Evolutionary conservation across 441 rosid genomes (phyloP).

Genomic region (Cnidoscolus chayamansa): DNA sequence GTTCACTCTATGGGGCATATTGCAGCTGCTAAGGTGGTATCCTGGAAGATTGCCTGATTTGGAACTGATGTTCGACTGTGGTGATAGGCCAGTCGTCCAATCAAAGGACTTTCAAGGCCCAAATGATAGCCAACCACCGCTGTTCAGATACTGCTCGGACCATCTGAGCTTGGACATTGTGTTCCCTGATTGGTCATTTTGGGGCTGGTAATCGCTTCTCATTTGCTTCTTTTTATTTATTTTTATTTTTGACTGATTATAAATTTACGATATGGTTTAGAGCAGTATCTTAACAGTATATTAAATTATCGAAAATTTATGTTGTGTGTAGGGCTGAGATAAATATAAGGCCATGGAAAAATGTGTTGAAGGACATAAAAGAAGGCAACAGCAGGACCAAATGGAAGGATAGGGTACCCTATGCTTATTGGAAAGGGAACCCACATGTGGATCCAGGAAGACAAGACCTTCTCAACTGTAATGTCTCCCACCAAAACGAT

Average conservation of each 20-base stretch:
- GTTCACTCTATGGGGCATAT: slow-evolving; percentile 59
- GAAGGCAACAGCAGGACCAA: slow-evolving; percentile 37
- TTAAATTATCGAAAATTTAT: not conserved
- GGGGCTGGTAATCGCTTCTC: slow-evolving; percentile 50
- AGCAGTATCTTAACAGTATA: no score
- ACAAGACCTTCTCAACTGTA: slow-evolving; percentile 46
- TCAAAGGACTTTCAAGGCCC: slow-evolving; percentile 28
- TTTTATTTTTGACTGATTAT: no score
- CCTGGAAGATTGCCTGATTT: slow-evolving; percentile 54
- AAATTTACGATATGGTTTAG: no score
- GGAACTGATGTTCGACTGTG: slow-evolving; percentile 61
- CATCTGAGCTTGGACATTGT: slow-evolving; percentile 44
- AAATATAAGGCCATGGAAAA: slow-evolving; percentile 45
- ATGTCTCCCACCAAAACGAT: slow-evolving; percentile 40
- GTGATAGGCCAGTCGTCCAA: slow-evolving; percentile 52
- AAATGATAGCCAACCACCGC: slow-evolving; percentile 37
- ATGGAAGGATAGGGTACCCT: slow-evolving; percentile 50
- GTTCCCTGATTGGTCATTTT: slow-evolving; percentile 70
- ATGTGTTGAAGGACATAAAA: slow-evolving; percentile 32
- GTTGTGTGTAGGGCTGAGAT: slow-evolving; percentile 39
- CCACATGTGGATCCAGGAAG: slow-evolving; percentile 36
- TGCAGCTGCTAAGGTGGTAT: slow-evolving; percentile 51
- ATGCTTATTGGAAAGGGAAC: slow-evolving; percentile 68
- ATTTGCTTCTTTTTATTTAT: no score
- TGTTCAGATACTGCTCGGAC: slow-evolving; percentile 55